Conservation (phyloP, 2,329 filamentous ascomycete species). For the Calonectria crousiana region DNA sequence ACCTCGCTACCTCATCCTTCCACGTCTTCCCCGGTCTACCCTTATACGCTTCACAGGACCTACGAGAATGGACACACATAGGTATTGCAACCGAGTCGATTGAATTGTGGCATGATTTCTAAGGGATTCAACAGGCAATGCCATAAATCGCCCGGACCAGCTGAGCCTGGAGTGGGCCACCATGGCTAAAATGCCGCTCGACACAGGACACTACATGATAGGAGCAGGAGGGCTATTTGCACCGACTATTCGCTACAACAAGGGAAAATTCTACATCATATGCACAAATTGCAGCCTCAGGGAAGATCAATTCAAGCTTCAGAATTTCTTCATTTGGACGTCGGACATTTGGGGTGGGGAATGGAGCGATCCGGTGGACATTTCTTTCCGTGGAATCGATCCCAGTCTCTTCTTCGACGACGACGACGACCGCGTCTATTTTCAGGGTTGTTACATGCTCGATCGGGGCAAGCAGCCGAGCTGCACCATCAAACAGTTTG, state of each 20-base stretch:
- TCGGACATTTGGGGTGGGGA: slow-evolving; percentile 38
- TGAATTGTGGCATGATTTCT: background rate
- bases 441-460: slow-evolving; percentile 35
- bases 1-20: slow-evolving; percentile 30
- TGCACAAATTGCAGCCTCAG: slow-evolving; percentile 38
- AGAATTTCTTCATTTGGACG: slow-evolving; percentile 41
- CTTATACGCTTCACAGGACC: slow-evolving; percentile 26
- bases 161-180: slow-evolving; percentile 22
- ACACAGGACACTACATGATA: slow-evolving; percentile 29
- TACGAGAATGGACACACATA: slow-evolving; percentile 30
- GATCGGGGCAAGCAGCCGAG: slow-evolving; percentile 18
- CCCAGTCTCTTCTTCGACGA: slow-evolving; percentile 58
- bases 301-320: background rate
- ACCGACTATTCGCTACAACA: slow-evolving; percentile 38
- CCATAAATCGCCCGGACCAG: slow-evolving; percentile 29
- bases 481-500: slow-evolving; percentile 42
- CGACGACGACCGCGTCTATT: slow-evolving; percentile 48
- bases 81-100: background rate
- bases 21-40: slow-evolving; percentile 32
- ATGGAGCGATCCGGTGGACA: slow-evolving; percentile 49
- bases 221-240: slow-evolving; percentile 38
- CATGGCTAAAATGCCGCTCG: slow-evolving; percentile 21
- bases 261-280: slow-evolving; percentile 42
- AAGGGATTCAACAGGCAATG: slow-evolving; percentile 22
- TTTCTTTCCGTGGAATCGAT: slow-evolving; percentile 56